Evolutionary conservation across 495 filamentous ascomycete species (phyloP).

Genomic region (Cercophora newfieldiana): DNA sequence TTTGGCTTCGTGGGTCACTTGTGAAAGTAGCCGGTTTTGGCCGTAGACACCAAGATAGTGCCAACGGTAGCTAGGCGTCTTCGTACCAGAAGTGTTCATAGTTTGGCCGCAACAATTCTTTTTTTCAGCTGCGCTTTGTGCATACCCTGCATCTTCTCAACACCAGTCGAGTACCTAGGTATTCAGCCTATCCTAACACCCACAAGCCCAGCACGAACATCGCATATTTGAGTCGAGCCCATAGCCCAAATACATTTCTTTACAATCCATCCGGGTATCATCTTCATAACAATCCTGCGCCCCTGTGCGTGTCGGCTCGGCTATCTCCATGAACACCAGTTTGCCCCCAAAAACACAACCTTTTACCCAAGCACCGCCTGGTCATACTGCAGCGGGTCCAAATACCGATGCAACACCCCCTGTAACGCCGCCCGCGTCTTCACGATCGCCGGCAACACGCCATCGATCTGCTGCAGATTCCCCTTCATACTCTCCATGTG

Average conservation of each 20-base stretch:
- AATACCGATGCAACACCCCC: slow-evolving; percentile 43
- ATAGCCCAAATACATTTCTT: neutral
- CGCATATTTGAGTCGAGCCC: neutral
- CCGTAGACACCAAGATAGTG: too few relatives aligned
- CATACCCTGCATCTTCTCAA: too few relatives aligned
- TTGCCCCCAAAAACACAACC: neutral
- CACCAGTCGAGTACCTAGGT: too few relatives aligned
- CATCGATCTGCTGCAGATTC: slow-evolving; percentile 55
- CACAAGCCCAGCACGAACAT: neutral
- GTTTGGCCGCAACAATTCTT: too few relatives aligned
- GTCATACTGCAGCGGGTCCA: slow-evolving; percentile 47
- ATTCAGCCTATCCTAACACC: neutral
- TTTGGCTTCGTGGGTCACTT: too few relatives aligned
- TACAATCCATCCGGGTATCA: neutral
- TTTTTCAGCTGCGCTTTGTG: too few relatives aligned
- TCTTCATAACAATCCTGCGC: neutral
- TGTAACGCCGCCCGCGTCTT: slow-evolving; percentile 45
- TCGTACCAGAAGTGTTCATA: too few relatives aligned
- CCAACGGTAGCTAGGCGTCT: too few relatives aligned
- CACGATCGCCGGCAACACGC: slow-evolving; percentile 42
- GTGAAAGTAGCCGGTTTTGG: too few relatives aligned
- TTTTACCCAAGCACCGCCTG: slow-evolving; percentile 42
- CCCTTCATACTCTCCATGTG: slow-evolving; percentile 60
- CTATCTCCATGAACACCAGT: slow-evolving; percentile 7
- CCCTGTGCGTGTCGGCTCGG: neutral